Base-by-base conservation (phyloP, 257 asterid genomes). In the Nicotiana tomentosiformis region DNA sequence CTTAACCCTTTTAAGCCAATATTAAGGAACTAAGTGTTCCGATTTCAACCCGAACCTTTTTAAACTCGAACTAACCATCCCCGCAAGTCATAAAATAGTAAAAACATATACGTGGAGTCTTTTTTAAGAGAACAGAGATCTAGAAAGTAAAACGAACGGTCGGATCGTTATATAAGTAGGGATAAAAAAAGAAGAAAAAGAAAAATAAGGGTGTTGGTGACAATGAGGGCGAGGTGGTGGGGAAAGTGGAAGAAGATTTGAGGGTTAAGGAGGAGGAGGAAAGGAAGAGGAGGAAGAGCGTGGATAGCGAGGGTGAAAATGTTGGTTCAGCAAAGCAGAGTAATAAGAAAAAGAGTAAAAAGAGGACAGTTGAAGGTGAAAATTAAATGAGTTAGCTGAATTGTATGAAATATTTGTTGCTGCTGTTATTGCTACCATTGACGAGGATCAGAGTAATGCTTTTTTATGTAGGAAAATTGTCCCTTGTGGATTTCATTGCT, bases 331-430 rank as follows among this genome's bases (percentile, higher is more conserved):
- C 37, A 3, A 77, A 86, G 77, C 82, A 77, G 80, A 83, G n/a
- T 57, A 69, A 82, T 11, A 84, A 82, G 77, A 84, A 65, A 74
- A 81, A 81, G 84, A 88, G 78, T 77, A 92, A 88, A 81, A 85
- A 76, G 85, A 86, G 85, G 66, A 89, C 72, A 83, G 72, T 23
- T 10, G 90, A 82, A 83, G 79, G 77, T 4, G 66, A 67, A 9
- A 35, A 69, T 55, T 67, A 84, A 57, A 66, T 81, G 60, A 49
- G 26, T 26, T 72, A 8, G 26, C 35, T 26, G 20, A 46, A 17
- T 26, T 3, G 0, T 66, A 66, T 4, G 15, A 66, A 65, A 3
- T 16, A 49, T 3, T 8, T 72, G 49, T 39, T 39, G 49, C 2
- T 46, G 60, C 3, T 43, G 78, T 3, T 74, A 16, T 49, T 74